Base-by-base conservation (phyloP, 1,284 basidiomycete species). In the Flammula alnicola region DNA sequence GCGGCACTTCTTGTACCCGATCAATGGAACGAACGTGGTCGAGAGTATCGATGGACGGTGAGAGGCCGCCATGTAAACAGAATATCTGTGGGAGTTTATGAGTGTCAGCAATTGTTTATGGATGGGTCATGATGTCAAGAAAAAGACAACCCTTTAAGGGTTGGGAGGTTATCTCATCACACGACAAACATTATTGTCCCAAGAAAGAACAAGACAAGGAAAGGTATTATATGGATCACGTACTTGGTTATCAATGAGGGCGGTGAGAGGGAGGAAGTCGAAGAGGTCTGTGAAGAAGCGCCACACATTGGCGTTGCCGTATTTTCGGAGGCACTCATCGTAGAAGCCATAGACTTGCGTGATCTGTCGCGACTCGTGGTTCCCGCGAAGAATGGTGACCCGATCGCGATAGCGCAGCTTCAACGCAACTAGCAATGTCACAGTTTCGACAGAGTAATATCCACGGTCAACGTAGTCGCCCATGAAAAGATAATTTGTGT, bases 401-500 rank as follows among this genome's bases (percentile, higher is more conserved):
- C 97, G 91, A 74, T 99, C 96, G 57, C 94, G 93, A 78, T 99
- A 99, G 63, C 97, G 89, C 55, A 99, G 81, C 77, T 99, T 99
- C 71, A 98, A 83, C 12, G 96, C 94, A 46, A 99, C 95, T 47
- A 99, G 88, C n/a, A 99, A 80, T 14, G 95, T 98, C 60, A 99
- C 95, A 1, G 96, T 99, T 76, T 99, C 96, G 46, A 99, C 97
- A 12, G 94, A 98, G 78, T 99, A 99, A 79, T 98, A 99, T 22
- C 96, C 96, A 66, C 97, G 88, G 78, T 99, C 97, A 61, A 99
- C 97, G 67, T 98, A 99, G 79, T 99, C 96, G 37, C 97, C 97
- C 97, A 99, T 99, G 80, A 99, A 99, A 61, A 99, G 90, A 74
- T 99, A 99, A 76, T 99, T 99, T 56, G 97, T 98, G 76, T 99